Percentiles rank a stretch among this genome's conserved stretches.
Evolutionary conservation across 2,329 filamentous ascomycete genomes (phyloP).

Genomic region (Fusarium mundagurra): DNA sequence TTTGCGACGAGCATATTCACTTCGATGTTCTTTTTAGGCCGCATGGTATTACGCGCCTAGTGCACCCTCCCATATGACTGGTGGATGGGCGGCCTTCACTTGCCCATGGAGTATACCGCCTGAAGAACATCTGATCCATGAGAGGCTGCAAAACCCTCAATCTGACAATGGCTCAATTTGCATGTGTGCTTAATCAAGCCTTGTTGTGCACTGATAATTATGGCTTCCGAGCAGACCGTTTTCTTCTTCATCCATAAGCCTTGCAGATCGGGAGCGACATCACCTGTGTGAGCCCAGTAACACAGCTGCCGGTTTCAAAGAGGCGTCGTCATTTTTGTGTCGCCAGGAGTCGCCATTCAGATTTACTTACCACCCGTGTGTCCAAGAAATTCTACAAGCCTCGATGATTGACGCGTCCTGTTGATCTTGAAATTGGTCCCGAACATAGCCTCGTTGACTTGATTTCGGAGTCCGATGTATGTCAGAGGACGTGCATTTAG

Average conservation of each 20-base stretch:
- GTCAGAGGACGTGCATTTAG: neutral
- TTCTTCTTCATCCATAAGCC: neutral
- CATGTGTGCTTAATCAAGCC: neutral
- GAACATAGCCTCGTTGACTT: neutral
- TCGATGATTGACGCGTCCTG: constrained; percentile 17
- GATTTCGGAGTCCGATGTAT: constrained; percentile 11
- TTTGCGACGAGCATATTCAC: neutral
- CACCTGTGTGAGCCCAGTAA: constrained; percentile 1
- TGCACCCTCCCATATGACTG: constrained; percentile 14
- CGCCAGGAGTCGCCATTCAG: neutral
- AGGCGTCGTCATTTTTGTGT: constrained; percentile 3
- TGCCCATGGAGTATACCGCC: constrained; percentile 10
- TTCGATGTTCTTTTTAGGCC: neutral
- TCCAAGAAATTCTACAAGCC: constrained; percentile 9
- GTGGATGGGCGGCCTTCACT: constrained; percentile 3
- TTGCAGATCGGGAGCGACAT: neutral
- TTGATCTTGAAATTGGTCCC: neutral
- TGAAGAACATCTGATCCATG: neutral
- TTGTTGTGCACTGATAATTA: neutral
- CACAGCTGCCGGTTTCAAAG: neutral
- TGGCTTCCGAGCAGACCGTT: neutral
- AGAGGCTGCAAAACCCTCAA: neutral
- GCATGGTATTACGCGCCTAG: constrained; percentile 7
- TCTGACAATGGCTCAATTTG: neutral
- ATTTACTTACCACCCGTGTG: neutral